A percentile compares a stretch with the other conserved stretches of the same genome.
Conservation (phyloP, 73 alveolate species). For the Paramecium sexaurelia region DNA sequence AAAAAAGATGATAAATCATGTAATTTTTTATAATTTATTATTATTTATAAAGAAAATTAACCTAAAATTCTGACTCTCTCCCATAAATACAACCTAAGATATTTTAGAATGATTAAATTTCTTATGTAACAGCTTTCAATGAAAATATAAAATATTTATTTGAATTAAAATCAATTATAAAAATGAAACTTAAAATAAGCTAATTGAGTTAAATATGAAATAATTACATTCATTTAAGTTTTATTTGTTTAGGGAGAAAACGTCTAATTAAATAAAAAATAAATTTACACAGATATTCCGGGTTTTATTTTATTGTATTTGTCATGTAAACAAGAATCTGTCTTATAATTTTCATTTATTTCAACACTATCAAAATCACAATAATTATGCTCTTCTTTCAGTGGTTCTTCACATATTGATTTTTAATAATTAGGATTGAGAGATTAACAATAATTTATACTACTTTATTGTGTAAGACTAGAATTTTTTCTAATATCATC, state of each 20-base stretch:
- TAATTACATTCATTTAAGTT: neutral
- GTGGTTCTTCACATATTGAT: slow-evolving; percentile 5
- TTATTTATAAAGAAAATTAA: neutral
- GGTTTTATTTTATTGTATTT: neutral
- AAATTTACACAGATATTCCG: neutral
- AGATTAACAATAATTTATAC: slow-evolving; percentile 35
- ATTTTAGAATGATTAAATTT: too few relatives aligned
- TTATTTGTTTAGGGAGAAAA: neutral
- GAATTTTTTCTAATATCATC: slow-evolving; percentile 40
- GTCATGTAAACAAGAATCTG: neutral
- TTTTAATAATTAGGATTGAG: slow-evolving; percentile 27
- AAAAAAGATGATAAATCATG: neutral
- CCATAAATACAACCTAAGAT: too few relatives aligned
- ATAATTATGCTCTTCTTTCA: neutral
- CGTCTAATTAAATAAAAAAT: neutral
- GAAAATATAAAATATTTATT: too few relatives aligned
- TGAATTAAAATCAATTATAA: too few relatives aligned
- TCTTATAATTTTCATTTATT: slow-evolving; percentile 1
- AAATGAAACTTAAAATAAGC: neutral
- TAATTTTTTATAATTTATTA: neutral
- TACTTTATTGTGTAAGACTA: neutral
- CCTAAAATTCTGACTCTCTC: too few relatives aligned
- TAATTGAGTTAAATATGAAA: neutral
- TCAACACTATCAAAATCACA: slow-evolving; percentile 35
- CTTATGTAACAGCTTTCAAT: too few relatives aligned